A percentile compares a stretch with the other conserved stretches of the same genome.
Conservation (phyloP, 805 yeast species). For the Yamadazyma paraphyllophila region DNA sequence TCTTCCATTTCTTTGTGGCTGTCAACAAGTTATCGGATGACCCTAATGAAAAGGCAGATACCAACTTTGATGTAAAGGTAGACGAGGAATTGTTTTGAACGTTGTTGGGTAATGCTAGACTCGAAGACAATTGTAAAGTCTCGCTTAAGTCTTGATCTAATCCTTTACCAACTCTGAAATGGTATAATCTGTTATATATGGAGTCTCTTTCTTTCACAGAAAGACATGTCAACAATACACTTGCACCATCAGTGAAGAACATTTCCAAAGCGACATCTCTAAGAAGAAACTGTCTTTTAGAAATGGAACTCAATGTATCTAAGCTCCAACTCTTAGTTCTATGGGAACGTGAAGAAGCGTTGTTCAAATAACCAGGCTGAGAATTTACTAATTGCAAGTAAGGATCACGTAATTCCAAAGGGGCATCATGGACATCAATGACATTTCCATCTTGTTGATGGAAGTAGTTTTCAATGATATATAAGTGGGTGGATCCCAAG, state of each 20-base stretch:
- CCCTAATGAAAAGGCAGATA: slow-evolving; percentile 37
- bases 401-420: slow-evolving; percentile 60
- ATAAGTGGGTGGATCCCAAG: slow-evolving; percentile 61
- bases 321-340: slow-evolving; percentile 60
- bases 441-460: slow-evolving; percentile 52
- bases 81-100: slow-evolving; percentile 38
- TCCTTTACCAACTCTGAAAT: slow-evolving; percentile 47
- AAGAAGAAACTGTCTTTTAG: slow-evolving; percentile 72
- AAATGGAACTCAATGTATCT: slow-evolving; percentile 56
- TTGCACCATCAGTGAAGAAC: slow-evolving; percentile 70
- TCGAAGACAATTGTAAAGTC: slow-evolving; percentile 51
- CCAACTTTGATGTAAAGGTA: slow-evolving; percentile 26
- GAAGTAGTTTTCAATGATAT: slow-evolving; percentile 68
- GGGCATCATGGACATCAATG: slow-evolving; percentile 65
- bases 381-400: slow-evolving; percentile 64
- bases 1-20: slow-evolving; percentile 70
- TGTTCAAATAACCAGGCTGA: slow-evolving; percentile 29
- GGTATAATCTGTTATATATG: slow-evolving; percentile 48
- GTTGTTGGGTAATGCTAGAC: slow-evolving; percentile 38
- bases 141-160: slow-evolving; percentile 55
- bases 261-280: slow-evolving; percentile 81
- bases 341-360: slow-evolving; percentile 34
- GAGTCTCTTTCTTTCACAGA: slow-evolving; percentile 53
- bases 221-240: slow-evolving; percentile 65
- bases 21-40: slow-evolving; percentile 28